Evolutionary conservation across 495 filamentous ascomycete species (phyloP).

Genomic region (Hapsidospora chrysogenum): DNA sequence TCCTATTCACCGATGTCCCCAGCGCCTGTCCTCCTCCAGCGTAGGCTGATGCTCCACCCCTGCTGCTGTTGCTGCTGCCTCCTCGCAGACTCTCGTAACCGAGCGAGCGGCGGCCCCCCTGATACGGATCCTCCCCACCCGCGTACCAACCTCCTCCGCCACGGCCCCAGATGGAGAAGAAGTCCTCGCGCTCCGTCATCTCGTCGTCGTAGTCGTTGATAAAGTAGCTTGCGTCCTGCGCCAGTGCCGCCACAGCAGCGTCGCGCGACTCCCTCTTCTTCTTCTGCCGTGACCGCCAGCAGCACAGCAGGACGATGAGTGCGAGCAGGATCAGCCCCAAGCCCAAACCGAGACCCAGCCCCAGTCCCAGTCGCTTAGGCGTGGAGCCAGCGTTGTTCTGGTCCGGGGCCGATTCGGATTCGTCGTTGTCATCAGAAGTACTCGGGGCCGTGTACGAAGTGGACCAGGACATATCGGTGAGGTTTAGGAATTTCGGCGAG

Average conservation of each 20-base stretch:
- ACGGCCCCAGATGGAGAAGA: constrained; percentile 14
- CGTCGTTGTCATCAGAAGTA: background rate
- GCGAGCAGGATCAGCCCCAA: constrained; percentile 43
- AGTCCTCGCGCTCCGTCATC: constrained; percentile 40
- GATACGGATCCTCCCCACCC: constrained; percentile 23
- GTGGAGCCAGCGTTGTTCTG: background rate
- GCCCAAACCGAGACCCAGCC: constrained; percentile 60
- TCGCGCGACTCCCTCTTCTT: constrained; percentile 17
- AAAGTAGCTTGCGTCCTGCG: constrained; percentile 20
- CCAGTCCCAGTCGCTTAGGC: constrained; percentile 23
- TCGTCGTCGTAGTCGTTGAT: constrained; percentile 17
- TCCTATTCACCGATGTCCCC: constrained; percentile 8
- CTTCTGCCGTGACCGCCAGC: constrained; percentile 35
- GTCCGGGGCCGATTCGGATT: background rate
- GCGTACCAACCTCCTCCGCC: constrained; percentile 18
- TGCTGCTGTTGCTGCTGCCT: constrained; percentile 1
- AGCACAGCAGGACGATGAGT: constrained; percentile 34
- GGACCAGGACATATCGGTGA: constrained; percentile 56
- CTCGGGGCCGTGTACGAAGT: constrained; percentile 47
- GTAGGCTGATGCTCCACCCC: no score
- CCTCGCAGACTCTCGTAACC: constrained; percentile 26
- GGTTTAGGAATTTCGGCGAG: constrained; percentile 55
- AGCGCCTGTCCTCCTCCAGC: background rate
- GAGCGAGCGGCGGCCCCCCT: constrained; percentile 18
- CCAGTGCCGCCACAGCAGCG: constrained; percentile 17